Conservation (phyloP, 2,329 filamentous ascomycete genomes). For the Pezicula carpinea region DNA sequence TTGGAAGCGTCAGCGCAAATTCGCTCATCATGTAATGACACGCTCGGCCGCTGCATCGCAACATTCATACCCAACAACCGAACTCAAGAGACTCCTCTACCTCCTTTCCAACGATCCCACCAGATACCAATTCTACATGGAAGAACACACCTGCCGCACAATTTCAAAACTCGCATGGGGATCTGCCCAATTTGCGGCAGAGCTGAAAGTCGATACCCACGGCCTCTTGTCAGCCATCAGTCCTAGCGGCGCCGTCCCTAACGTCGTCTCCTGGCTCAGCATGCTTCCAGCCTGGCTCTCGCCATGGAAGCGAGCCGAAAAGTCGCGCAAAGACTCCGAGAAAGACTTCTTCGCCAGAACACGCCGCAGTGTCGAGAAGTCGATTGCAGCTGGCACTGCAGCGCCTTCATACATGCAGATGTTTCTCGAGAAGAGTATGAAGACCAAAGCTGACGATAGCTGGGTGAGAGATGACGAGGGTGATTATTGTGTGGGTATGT, state of each 20-base stretch:
- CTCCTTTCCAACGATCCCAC: slow-evolving; percentile 34
- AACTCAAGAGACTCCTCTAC: slow-evolving; percentile 34
- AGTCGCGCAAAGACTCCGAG: slow-evolving; percentile 35
- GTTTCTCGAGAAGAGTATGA: slow-evolving; percentile 35
- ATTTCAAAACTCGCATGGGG: slow-evolving; percentile 43
- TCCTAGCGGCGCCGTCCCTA: slow-evolving; percentile 40
- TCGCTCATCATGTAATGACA: slow-evolving; percentile 40
- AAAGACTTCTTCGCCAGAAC: slow-evolving; percentile 33
- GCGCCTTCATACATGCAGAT: slow-evolving; percentile 38
- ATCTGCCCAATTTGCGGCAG: slow-evolving; percentile 33
- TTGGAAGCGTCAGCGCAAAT: slow-evolving; percentile 44
- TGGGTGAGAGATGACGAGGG: slow-evolving; percentile 34
- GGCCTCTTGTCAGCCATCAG: slow-evolving; percentile 42
- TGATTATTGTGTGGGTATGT: slow-evolving; percentile 40
- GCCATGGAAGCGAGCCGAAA: slow-evolving; percentile 42
- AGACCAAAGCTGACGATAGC: slow-evolving; percentile 21
- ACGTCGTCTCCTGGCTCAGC: slow-evolving; percentile 40
- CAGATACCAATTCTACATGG: slow-evolving; percentile 41
- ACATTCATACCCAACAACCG: slow-evolving; percentile 38
- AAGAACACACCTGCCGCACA: slow-evolving; percentile 43
- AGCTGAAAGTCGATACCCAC: slow-evolving; percentile 40
- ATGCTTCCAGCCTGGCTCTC: slow-evolving; percentile 35
- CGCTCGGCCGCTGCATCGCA: slow-evolving; percentile 31
- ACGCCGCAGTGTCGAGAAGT: slow-evolving; percentile 32
- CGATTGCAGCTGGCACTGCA: slow-evolving; percentile 28